Base-by-base conservation (phyloP, 1,284 basidiomycete species). In the Heterobasidion irregulare region DNA sequence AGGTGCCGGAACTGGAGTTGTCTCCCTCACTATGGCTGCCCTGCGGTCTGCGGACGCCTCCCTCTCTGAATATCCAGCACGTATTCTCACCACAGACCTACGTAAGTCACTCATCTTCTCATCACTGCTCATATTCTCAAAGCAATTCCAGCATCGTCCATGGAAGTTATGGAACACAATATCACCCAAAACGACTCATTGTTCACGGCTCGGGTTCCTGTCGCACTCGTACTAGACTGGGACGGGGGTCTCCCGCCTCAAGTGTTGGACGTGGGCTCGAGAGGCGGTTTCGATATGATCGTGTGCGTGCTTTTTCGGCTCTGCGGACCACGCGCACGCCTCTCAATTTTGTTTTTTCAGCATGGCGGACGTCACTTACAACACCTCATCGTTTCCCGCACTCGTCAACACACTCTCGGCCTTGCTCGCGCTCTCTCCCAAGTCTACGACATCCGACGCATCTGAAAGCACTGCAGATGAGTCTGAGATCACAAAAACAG, bases 281-380 rank as follows among this genome's bases (percentile, higher is more conserved):
- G 26, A 26, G 68, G 64, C 4, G 72, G 73, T 2, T 71, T 87
- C 43, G 80, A 88, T 63, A 67, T 75, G 45, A 78, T 89, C 43
- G 63, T 85, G 85, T 84, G 64, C 48, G 77, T 41, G 34, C 41
- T 13, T 32, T 8, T 32, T 10, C 8, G 7, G 15, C 53, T 15
- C 34, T 16, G 13, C 10, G 16, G 16, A n/a, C 15, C 38, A 2
- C 18, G 16, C 34, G 18, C 16, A 6, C 19, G 7, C 34, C 16
- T 10, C 16, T 44, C 41, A 44, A 44, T 45, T 19, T 38, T 3
- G 16, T 8, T 38, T 33, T 9, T 41, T 4, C 49, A 92, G 92
- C 55, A 92, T 94, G 80, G 89, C 92, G 12, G 92, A 95, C 64
- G 89, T 94, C 8, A 86, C 91, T 0, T 94, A 94, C 72, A 94